Base-by-base conservation (phyloP, 2,329 filamentous ascomycete genomes). In the Botrytis porri region DNA sequence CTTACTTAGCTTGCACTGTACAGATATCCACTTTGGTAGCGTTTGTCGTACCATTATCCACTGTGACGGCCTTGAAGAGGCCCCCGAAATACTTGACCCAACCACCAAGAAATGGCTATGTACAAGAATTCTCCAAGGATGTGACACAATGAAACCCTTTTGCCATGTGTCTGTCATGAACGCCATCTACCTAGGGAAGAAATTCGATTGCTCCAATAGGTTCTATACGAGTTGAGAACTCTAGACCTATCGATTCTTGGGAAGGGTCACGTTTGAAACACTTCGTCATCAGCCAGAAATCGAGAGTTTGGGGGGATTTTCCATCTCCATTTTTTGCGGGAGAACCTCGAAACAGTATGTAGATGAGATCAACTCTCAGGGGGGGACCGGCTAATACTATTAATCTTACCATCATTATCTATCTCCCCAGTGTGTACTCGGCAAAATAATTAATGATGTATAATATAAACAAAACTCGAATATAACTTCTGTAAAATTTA, bases 181-280 rank as follows among this genome's bases (percentile, higher is more conserved):
- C 2, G 20, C 8, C 10, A 4, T 51, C 22, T 35, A 48, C 20
- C 22, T 35, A 25, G 29, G 37, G 63, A 25, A 37, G 29, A 37
- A 35, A 32, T 4, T 29, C 48, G 43, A 12, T 39, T 51, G 14
- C 48, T 51, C 32, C 45, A 32, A 51, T 39, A 66, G 43, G 32
- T n/a, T 51, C 35, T 66, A 66, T 66, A 51, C 63, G 63, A 66
- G 43, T 39, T 25, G 62, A 45, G 3, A 35, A 64, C 41, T 64
- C 29, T 45, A 45, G n/a, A 12, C 62, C 62, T 64, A 45, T 45
- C 62, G 41, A 51, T 51, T 51, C 32, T 51, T 7, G 22, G 32
- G 37, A 45, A 66, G 35, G 43, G 43, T 12, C 45, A 51, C 14
- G 48, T 32, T 51, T 51, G 22, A 51, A 51, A 51, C 63, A 35